These are phyloP conservation scores for Sordaria brevicollis DNA, from an alignment of 495 filamentous ascomycete genomes.

Conservation along the genomic window DNA sequence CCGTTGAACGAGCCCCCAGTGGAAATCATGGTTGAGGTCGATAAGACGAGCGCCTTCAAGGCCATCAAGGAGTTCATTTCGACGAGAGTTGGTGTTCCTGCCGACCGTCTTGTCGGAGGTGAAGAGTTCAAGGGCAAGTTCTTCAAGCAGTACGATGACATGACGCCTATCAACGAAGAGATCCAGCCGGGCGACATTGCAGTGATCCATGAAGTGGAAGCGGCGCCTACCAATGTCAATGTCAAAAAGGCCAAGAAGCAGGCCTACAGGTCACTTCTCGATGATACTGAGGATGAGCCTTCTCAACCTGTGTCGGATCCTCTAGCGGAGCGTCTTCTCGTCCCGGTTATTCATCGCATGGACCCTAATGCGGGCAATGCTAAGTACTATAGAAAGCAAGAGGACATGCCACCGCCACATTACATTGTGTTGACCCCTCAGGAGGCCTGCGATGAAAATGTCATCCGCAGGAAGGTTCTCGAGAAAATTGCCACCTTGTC, in stretches of 20 bases:
- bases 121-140: slow-evolving; percentile 76
- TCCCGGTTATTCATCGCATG: slow-evolving; percentile 66
- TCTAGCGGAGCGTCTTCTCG: slow-evolving; percentile 57
- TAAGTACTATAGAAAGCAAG: slow-evolving; percentile 13
- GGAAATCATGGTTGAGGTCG: slow-evolving; percentile 72
- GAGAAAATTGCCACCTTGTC: slow-evolving; percentile 38
- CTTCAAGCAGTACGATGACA: slow-evolving; percentile 71
- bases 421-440: slow-evolving; percentile 41
- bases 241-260: slow-evolving; percentile 35
- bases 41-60: slow-evolving; percentile 67
- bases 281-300: slow-evolving; percentile 47
- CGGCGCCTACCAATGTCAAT: slow-evolving; percentile 57
- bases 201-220: slow-evolving; percentile 72
- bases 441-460: slow-evolving; percentile 39
- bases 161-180: slow-evolving; percentile 53
- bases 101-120: slow-evolving; percentile 54
- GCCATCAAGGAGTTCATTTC: slow-evolving; percentile 68
- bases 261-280: slow-evolving; percentile 30
- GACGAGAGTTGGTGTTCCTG: slow-evolving; percentile 48
- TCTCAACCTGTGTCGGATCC: slow-evolving; percentile 49
- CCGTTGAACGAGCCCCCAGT: slow-evolving; percentile 56
- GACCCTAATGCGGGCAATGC: slow-evolving; percentile 5
- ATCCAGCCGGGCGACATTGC: slow-evolving; percentile 55
- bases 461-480: slow-evolving; percentile 39
- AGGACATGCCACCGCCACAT: slow-evolving; percentile 28